Conservation (phyloP, 2,329 filamentous ascomycete species). For the Claviceps fusiformis region DNA sequence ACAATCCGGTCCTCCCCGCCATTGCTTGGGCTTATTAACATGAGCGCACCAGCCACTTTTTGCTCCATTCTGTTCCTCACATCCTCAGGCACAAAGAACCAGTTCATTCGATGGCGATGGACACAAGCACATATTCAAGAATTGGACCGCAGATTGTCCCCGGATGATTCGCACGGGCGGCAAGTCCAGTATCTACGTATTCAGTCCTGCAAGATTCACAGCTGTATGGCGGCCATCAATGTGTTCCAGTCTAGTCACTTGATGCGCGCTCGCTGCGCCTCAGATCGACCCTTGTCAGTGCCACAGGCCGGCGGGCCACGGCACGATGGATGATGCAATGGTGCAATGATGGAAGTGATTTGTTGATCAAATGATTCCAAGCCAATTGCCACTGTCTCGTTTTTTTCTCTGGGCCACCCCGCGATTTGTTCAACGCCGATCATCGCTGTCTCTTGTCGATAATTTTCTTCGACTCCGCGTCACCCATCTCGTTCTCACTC, state of each 20-base stretch:
- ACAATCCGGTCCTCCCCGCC: background rate
- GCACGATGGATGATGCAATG: background rate
- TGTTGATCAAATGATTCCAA: slow-evolving; percentile 7
- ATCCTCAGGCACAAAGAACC: background rate
- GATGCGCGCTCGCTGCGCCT: background rate
- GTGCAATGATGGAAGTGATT: background rate
- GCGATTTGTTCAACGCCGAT: background rate
- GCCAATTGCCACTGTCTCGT: background rate
- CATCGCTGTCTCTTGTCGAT: background rate
- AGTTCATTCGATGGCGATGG: background rate
- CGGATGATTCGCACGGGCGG: no score
- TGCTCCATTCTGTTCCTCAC: background rate
- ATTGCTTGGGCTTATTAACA: background rate
- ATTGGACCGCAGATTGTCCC: no score
- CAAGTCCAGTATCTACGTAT: no score
- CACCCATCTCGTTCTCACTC: background rate
- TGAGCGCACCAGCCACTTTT: background rate
- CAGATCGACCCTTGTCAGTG: background rate
- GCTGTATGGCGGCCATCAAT: background rate
- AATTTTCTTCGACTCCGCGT: background rate
- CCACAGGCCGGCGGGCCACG: background rate
- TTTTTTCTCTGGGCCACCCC: slow-evolving; percentile 3
- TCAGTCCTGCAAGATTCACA: background rate
- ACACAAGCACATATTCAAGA: no score
- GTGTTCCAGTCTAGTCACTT: background rate